Conservation (phyloP, 2,329 filamentous ascomycete genomes). For the Pseudogymnoascus sp. region DNA sequence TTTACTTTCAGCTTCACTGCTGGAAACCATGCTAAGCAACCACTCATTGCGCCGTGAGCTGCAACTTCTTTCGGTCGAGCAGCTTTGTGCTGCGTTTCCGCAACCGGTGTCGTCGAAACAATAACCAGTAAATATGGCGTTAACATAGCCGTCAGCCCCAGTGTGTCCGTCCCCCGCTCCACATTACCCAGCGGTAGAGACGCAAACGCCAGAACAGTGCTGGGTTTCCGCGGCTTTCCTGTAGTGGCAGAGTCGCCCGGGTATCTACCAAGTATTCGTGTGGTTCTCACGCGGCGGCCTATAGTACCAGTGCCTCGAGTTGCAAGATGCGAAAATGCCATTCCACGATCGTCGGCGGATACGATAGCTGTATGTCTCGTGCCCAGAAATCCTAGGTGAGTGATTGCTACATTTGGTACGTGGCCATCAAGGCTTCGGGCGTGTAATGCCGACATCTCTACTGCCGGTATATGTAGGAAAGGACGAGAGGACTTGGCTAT, state of each 20-base stretch:
- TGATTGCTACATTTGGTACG: conserved; percentile 65
- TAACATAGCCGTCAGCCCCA: conserved; percentile 89
- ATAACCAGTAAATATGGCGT: conserved; percentile 94
- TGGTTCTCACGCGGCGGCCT: conserved; percentile 79
- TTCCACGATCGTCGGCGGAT: conserved; percentile 87
- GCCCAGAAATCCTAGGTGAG: conserved; percentile 90
- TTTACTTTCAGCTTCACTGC: conserved; percentile 82
- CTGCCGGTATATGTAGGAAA: conserved; percentile 77
- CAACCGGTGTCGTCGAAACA: conserved; percentile 91
- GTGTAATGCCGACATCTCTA: conserved; percentile 58
- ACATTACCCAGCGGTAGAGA: conserved; percentile 90
- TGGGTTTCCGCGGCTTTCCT: conserved; percentile 73
- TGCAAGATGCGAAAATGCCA: conserved; percentile 97
- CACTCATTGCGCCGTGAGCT: conserved; percentile 85
- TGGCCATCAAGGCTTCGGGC: conserved; percentile 73
- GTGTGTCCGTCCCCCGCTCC: conserved; percentile 74
- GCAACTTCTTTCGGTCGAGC: conserved; percentile 83
- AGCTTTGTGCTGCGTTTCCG: conserved; percentile 93
- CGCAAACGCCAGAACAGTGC: conserved; percentile 87
- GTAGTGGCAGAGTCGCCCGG: conserved; percentile 56
- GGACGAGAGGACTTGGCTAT: conserved; percentile 72
- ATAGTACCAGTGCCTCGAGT: conserved; percentile 83
- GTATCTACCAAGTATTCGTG: conserved; percentile 84
- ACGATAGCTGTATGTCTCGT: conserved; percentile 90
- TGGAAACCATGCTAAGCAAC: conserved; percentile 94